These are phyloP conservation scores for Clitoria ternatea DNA, from an alignment of 306 rosid genomes.

Conservation along the genomic window DNA sequence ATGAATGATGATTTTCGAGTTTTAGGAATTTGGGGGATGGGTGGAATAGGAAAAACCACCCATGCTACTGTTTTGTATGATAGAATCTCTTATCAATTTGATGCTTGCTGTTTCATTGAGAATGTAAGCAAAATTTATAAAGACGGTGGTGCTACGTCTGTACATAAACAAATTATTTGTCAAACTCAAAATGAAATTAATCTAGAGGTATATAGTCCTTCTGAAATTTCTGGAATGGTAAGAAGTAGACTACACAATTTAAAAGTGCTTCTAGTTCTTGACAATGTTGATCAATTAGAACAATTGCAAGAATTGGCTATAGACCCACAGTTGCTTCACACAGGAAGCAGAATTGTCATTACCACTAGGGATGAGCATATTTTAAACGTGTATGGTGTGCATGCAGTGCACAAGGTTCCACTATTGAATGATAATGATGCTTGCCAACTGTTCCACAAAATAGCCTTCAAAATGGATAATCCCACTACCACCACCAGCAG, in stretches of 20 bases:
- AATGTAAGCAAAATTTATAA: background rate
- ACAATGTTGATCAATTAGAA: constrained; percentile 7
- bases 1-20: background rate
- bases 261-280: constrained; percentile 20
- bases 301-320: background rate
- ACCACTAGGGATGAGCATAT: constrained; percentile 13
- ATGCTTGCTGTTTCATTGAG: constrained; percentile 2
- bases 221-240: background rate
- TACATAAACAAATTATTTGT: constrained; percentile 6
- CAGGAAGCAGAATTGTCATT: constrained; percentile 16
- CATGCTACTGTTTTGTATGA: background rate
- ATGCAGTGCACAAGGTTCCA: background rate
- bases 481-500: no score
- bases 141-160: background rate
- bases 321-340: background rate
- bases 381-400: background rate
- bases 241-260: background rate
- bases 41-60: constrained; percentile 30
- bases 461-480: constrained; percentile 29
- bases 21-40: constrained; percentile 29
- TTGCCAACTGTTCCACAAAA: background rate
- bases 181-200: background rate
- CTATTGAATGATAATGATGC: background rate
- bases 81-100: constrained; percentile 20
- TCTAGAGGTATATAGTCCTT: background rate